Evolutionary conservation across 2,329 filamentous ascomycete genomes (phyloP), one percentile per base, ranked within the genome.

Genomic region (Arthrocladium fulminans): DNA sequence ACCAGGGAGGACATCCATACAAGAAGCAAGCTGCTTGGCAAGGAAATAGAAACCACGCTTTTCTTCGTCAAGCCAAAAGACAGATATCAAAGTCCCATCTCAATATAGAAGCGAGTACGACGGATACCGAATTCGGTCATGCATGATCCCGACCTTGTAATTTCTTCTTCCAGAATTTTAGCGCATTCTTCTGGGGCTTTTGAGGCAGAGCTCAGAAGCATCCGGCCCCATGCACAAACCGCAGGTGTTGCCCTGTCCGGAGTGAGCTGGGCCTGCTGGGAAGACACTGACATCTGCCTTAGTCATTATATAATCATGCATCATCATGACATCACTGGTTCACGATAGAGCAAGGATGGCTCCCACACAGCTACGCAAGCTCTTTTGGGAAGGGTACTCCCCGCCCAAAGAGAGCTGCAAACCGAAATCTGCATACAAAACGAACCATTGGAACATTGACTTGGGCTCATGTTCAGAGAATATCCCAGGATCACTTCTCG

Each of bases 241-340:
- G n/a, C n/a, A n/a, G 29, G 29, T n/a, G 8, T n/a, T 32, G n/a
- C 8, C 9, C n/a, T 8, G 29, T 32, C n/a, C 8, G n/a, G n/a
- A 32, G n/a, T n/a, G 8, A 8, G 29, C 29, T 32, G 29, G n/a
- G 9, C 8, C n/a, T 9, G n/a, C 29, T 9, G 9, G 29, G n/a
- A 32, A n/a, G 9, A 32, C 9, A 32, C n/a, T 32, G 9, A 10
- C 34, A 40, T 40, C 37, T 20, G 17, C 37, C 17, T 40, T 40
- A 40, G 22, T 19, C 19, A 37, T 40, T 40, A 40, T 40, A 7
- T 40, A 40, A 40, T 40, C 37, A 40, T 43, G 8, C 17, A 43
- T 25, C 40, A 43, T 43, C 40, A 29, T 43, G 40, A 43, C 40
- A 20, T 43, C 40, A 43, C 40, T 43, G 22, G 22, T n/a, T n/a